Conservation (phyloP, 257 asterid genomes). For the Oldenlandia corymbosa region DNA sequence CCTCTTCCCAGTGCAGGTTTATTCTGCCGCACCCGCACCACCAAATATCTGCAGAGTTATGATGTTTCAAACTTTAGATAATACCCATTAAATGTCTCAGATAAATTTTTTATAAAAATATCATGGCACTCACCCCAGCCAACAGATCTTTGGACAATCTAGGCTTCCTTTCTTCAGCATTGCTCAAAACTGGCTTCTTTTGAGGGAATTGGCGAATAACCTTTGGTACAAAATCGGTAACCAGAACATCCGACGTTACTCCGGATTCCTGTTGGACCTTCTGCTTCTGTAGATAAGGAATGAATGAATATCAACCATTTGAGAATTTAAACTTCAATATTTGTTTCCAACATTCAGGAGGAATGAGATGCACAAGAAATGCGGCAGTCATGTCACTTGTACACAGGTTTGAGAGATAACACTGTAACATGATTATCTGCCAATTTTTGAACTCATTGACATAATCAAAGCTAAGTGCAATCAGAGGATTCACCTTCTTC, state of each 20-base stretch:
- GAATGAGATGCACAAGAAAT: background rate
- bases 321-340: background rate
- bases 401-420: background rate
- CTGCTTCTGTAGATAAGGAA: constrained; percentile 47
- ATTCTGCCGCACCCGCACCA: background rate
- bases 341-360: background rate
- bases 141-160: constrained; percentile 54
- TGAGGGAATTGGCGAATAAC: constrained; percentile 58
- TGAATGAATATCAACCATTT: constrained; percentile 2
- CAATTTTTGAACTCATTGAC: background rate
- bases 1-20: too few species aligned
- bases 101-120: background rate
- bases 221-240: constrained; percentile 37
- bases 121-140: constrained; percentile 51
- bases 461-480: background rate
- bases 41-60: constrained; percentile 24
- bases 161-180: constrained; percentile 37
- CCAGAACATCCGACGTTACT: constrained; percentile 11
- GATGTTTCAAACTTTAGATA: constrained; percentile 1
- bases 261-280: constrained; percentile 42
- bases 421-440: background rate
- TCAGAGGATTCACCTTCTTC: constrained; percentile 50
- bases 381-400: background rate
- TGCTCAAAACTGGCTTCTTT: constrained; percentile 43
- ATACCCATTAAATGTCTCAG: background rate